Evolutionary conservation across 2,329 filamentous ascomycete genomes (phyloP).

Genomic region (Calonectria naviculata): DNA sequence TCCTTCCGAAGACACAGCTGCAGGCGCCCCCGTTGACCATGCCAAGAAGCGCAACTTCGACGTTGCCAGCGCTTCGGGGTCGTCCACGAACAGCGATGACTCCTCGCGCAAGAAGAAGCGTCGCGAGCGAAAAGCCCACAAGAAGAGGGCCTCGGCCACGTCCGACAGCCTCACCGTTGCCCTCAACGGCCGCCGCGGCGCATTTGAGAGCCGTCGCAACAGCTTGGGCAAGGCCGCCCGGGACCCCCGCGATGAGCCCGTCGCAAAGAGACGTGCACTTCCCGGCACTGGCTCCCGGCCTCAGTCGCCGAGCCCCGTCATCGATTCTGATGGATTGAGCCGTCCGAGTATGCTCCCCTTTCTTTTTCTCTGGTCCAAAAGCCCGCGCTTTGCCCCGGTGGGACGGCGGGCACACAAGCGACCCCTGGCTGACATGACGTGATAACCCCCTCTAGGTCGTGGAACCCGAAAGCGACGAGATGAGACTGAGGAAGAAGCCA

Average conservation of each 20-base stretch:
- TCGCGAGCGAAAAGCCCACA: constrained; percentile 36
- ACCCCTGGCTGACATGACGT: constrained; percentile 19
- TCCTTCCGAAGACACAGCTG: constrained; percentile 36
- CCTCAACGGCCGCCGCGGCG: constrained; percentile 43
- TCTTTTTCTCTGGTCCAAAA: not conserved
- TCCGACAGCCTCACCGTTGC: constrained; percentile 38
- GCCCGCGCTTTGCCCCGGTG: not conserved
- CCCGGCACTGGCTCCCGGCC: constrained; percentile 26
- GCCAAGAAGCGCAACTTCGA: constrained; percentile 44
- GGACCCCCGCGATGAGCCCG: constrained; percentile 67
- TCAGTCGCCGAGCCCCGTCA: constrained; percentile 63
- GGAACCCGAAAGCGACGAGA: constrained; percentile 74
- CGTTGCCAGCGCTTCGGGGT: constrained; percentile 39
- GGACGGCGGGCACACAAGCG: not conserved
- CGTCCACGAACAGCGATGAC: constrained; percentile 45
- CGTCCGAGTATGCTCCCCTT: constrained; percentile 58
- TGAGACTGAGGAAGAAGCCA: constrained; percentile 58
- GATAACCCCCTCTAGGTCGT: constrained; percentile 53
- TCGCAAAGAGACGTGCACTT: constrained; percentile 49
- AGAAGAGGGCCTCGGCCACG: constrained; percentile 26
- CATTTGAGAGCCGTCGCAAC: constrained; percentile 56
- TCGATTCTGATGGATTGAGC: constrained; percentile 72
- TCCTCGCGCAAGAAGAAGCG: constrained; percentile 43
- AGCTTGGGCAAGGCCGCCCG: constrained; percentile 71
- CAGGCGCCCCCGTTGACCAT: not conserved